phyloP scores from a whole-genome alignment of 2,329 filamentous ascomycete genomes.

The Amesomyces nigricolor region DNA sequence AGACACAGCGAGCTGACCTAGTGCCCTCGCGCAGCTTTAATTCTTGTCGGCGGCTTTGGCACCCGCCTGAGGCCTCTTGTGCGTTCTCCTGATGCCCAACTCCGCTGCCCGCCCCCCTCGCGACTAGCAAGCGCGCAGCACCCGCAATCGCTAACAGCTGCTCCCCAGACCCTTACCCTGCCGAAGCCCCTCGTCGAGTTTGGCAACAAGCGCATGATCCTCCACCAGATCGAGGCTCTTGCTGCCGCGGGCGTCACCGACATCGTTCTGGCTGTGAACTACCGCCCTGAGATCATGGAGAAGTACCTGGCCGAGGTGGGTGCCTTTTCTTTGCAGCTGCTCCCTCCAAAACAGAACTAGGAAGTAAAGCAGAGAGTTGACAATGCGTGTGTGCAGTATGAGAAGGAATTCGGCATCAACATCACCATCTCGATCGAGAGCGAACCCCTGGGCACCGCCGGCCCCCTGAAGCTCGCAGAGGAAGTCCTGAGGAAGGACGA shows the following conservation, averaged over 20 bases:
- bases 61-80: conserved; percentile 95
- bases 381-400: conserved; percentile 56
- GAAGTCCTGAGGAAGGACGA: conserved; percentile 89
- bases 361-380: conserved; percentile 5
- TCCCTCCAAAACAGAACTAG: background rate
- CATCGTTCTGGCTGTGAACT: conserved; percentile 97
- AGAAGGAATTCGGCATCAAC: conserved; percentile 84
- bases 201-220: conserved; percentile 98
- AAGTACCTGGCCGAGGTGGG: conserved; percentile 80
- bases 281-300: conserved; percentile 97
- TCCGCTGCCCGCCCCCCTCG: background rate
- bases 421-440: conserved; percentile 97
- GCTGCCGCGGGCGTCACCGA: conserved; percentile 92
- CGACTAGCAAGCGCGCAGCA: background rate
- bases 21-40: conserved; percentile 61
- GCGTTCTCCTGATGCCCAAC: conserved; percentile 37
- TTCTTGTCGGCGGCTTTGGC: conserved; percentile 98
- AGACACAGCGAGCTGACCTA: conserved; percentile 21
- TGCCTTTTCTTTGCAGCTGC: conserved; percentile 24
- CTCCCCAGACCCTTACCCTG: conserved; percentile 77
- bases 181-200: conserved; percentile 98
- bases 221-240: conserved; percentile 93
- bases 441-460: conserved; percentile 90
- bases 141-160: conserved; percentile 19
- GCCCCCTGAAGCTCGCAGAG: conserved; percentile 92